These are phyloP conservation scores for Gomphus sp. DNA, from an alignment of 1,284 basidiomycete genomes.

Conservation along the genomic window DNA sequence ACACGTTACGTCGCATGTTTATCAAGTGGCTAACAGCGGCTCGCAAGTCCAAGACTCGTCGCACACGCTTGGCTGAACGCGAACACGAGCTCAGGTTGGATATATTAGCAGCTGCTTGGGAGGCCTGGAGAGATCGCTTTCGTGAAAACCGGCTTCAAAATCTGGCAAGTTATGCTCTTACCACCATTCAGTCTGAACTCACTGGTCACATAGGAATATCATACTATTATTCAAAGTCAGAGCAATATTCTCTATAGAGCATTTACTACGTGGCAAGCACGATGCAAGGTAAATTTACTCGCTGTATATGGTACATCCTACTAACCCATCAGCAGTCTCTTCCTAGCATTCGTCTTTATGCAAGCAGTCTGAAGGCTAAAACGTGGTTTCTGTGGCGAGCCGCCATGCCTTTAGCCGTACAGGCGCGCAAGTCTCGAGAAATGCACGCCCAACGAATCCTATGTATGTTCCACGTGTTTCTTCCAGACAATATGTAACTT, in stretches of 20 bases:
- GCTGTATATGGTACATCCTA: neutral
- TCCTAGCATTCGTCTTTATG: conserved; percentile 66
- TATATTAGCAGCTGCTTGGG: conserved; percentile 50
- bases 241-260: conserved; percentile 51
- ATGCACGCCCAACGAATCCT: conserved; percentile 43
- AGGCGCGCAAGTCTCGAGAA: conserved; percentile 56
- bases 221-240: conserved; percentile 47
- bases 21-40: conserved; percentile 57
- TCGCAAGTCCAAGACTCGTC: conserved; percentile 47
- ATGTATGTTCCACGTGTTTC: conserved; percentile 33
- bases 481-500: neutral
- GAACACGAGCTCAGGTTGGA: conserved; percentile 52
- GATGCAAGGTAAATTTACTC: conserved; percentile 43
- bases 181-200: neutral
- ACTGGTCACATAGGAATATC: conserved; percentile 42
- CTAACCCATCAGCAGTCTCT: conserved; percentile 38
- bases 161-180: conserved; percentile 35
- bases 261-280: conserved; percentile 65
- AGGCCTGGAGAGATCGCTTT: conserved; percentile 66
- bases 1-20: conserved; percentile 59
- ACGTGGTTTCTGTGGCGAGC: conserved; percentile 58
- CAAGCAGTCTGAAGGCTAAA: conserved; percentile 46
- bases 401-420: conserved; percentile 58
- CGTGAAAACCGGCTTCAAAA: conserved; percentile 52
- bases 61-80: conserved; percentile 45